phyloP scores from a whole-genome alignment of 1,284 basidiomycete species.

The Ganoderma sp. region DNA sequence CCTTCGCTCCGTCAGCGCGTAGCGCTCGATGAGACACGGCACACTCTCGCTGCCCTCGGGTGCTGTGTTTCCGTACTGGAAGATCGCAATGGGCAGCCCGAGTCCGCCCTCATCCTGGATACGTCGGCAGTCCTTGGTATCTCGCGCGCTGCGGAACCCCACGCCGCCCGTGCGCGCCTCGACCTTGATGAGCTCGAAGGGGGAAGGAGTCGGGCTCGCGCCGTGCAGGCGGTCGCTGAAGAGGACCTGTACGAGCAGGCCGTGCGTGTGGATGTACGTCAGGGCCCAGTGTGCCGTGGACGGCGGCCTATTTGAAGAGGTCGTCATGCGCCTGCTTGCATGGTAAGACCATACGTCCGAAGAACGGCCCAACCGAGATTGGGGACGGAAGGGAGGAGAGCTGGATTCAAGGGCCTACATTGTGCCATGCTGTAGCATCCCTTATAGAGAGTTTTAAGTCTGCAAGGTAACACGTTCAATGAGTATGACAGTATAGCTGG shows the following conservation, averaged over 20 bases:
- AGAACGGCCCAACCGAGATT: background rate
- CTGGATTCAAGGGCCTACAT: background rate
- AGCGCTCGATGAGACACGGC: background rate
- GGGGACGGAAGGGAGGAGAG: background rate
- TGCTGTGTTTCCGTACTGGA: background rate
- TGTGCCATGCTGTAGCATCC: background rate
- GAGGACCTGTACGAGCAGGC: background rate
- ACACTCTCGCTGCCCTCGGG: too few relatives aligned
- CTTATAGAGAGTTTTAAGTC: background rate
- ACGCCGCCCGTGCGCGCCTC: background rate
- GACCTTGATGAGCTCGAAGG: background rate
- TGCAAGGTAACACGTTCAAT: background rate
- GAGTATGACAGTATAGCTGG: background rate
- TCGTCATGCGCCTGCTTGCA: background rate
- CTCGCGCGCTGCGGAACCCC: background rate
- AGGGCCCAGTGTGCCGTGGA: conserved; percentile 1
- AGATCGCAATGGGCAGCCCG: background rate
- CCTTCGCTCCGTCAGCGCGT: background rate
- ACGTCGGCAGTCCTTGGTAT: background rate
- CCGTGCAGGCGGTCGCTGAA: conserved; percentile 3
- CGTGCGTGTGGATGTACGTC: background rate
- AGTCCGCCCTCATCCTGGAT: conserved; percentile 4
- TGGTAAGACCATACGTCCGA: background rate
- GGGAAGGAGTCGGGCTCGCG: background rate
- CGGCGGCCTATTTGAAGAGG: background rate